Percentiles rank a stretch among this genome's conserved stretches.
phyloP scores from a whole-genome alignment of 768 basidiomycete genomes.

The Mycena latifolia region DNA sequence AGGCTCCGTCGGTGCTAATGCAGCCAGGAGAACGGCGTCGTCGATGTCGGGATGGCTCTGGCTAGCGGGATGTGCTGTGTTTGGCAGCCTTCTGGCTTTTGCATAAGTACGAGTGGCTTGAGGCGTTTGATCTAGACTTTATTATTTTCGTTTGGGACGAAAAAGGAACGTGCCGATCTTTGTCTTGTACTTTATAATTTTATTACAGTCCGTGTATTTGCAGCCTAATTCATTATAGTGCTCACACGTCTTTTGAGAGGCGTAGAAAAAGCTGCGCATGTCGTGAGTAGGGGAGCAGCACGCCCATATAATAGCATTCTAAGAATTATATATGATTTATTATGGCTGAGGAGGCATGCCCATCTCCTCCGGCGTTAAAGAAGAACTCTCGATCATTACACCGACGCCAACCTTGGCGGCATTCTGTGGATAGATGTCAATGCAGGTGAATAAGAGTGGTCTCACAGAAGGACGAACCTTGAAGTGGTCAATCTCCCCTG shows the following conservation, averaged over 20 bases:
- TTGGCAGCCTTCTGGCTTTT: conserved; percentile 13
- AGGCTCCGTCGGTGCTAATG: conserved; percentile 66
- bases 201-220: not conserved
- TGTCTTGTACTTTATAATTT: too few species aligned
- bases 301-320: conserved; percentile 37
- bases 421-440: conserved; percentile 64
- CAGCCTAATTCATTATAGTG: not conserved
- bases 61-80: conserved; percentile 9
- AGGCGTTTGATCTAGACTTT: not conserved
- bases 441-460: conserved; percentile 13
- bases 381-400: conserved; percentile 95
- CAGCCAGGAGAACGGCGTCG: conserved; percentile 34
- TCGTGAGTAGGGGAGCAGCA: conserved; percentile 24
- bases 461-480: conserved; percentile 67
- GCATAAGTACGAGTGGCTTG: not conserved
- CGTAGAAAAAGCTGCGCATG: not conserved
- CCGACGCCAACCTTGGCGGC: conserved; percentile 95
- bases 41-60: conserved; percentile 21
- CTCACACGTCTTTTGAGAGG: not conserved
- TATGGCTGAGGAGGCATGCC: conserved; percentile 68
- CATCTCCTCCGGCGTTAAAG: conserved; percentile 89
- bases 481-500: conserved; percentile 99
- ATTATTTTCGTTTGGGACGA: not conserved
- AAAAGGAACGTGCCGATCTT: too few species aligned
- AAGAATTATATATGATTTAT: conserved; percentile 40